Evolutionary conservation across 768 basidiomycete genomes (phyloP), one percentile per base, ranked within the genome.

Genomic region (Rossbeevera mucosa): DNA sequence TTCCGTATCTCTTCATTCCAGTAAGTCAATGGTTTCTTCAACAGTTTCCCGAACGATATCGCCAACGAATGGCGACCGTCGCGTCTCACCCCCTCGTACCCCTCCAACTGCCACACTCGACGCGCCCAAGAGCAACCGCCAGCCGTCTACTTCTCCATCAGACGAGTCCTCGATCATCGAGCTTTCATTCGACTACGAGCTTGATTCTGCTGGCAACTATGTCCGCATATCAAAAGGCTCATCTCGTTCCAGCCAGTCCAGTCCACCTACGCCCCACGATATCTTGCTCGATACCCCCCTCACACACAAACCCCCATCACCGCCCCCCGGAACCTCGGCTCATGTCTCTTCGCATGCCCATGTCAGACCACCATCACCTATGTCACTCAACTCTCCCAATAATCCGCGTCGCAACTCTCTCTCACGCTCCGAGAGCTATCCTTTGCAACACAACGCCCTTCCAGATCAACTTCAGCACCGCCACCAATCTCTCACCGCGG

Each of bases 351-450:
- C 66, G 5, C 55, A 66, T 36, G 40, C 51, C 51, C 42, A 61
- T 44, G 47, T 48, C 44, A 69, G 67, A 52, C 61, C 68, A 21
- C 63, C 66, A 11, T 67, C 71, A 16, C 67, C 78, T 7, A 68
- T 67, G 21, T 52, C 71, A 16, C 63, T 72, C 44, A 63, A 68
- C 50, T 75, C 77, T 26, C 73, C 73, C 1, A 57, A 70, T 18
- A 73, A 72, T 6, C 55, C 71, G 20, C 62, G 72, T 46, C 76
- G 81, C 50, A 64, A 72, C 18, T 79, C 85, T 0, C 74, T 88
- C 25, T 79, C 85, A 5, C 82, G 82, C 42, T 85, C 86, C 36
- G 86, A 88, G 63, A 85, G 80, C 60, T 78, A 79, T 57, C 69
- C 80, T n/a, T 64, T 74, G 7, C 72, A 77, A n/a, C 65, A 66